These are phyloP conservation scores for Polychaeton citri DNA, from an alignment of 2,329 filamentous ascomycete species.

Conservation along the genomic window DNA sequence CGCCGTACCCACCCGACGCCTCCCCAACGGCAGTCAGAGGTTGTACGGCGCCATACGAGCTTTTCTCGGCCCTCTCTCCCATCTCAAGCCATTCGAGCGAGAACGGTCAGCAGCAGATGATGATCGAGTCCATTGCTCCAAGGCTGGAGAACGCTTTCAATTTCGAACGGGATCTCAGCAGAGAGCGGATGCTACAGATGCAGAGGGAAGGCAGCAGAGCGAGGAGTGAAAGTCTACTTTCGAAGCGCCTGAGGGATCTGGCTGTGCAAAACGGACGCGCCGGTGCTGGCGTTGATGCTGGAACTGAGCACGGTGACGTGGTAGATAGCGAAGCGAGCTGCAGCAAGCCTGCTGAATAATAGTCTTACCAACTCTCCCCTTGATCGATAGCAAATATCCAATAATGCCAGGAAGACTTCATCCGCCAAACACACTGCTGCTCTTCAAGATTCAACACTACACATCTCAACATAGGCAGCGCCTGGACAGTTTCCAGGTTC, in stretches of 20 bases:
- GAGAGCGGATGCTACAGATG: constrained; percentile 54
- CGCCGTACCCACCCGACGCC: not conserved
- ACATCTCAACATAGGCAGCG: no score
- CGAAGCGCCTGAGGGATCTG: constrained; percentile 52
- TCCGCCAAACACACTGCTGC: no score
- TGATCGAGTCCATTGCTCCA: not conserved
- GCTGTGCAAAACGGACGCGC: constrained; percentile 18
- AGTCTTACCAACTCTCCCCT: no score
- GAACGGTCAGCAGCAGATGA: not conserved
- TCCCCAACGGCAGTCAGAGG: not conserved
- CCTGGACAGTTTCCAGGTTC: no score
- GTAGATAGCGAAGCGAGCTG: no score
- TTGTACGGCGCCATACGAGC: not conserved
- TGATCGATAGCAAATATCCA: no score
- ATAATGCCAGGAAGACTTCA: no score
- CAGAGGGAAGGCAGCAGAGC: constrained; percentile 41
- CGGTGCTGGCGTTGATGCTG: not conserved
- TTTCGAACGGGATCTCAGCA: constrained; percentile 25
- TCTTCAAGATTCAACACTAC: no score
- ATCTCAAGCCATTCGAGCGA: not conserved
- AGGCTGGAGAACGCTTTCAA: constrained; percentile 11
- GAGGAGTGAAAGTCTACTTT: constrained; percentile 48
- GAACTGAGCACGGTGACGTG: no score
- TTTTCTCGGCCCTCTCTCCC: not conserved
- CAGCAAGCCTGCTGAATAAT: no score